These are phyloP conservation scores for Globisporangium uncinulatum DNA, from an alignment of 352 stramenopile genomes.

Conservation along the genomic window DNA sequence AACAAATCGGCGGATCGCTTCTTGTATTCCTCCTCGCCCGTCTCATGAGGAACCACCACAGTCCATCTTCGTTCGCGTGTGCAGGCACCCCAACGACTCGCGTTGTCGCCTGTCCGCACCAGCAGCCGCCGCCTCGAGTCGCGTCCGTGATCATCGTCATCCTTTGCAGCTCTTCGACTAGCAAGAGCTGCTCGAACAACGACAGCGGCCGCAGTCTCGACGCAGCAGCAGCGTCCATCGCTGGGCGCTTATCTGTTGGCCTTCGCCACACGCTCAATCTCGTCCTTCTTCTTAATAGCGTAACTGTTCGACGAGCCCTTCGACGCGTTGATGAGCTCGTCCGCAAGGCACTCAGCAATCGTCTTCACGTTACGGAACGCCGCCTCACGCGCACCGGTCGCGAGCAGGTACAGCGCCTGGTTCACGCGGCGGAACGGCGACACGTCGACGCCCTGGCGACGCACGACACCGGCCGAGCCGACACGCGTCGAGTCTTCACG, in stretches of 20 bases:
- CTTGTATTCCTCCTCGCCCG: conserved; percentile 28
- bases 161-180: too few species aligned
- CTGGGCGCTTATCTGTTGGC: conserved; percentile 97
- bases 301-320: conserved; percentile 99
- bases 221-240: conserved; percentile 4
- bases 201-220: conserved; percentile 1
- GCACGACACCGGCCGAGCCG: conserved; percentile 98
- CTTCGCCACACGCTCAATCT: conserved; percentile 99
- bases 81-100: too few species aligned
- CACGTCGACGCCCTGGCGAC: conserved; percentile 99
- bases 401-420: conserved; percentile 98
- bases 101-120: neutral
- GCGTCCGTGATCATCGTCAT: too few species aligned
- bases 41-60: conserved; percentile 18
- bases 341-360: conserved; percentile 98
- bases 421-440: conserved; percentile 99
- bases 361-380: conserved; percentile 99
- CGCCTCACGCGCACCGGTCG: conserved; percentile 96
- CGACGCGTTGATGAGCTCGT: conserved; percentile 99
- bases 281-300: conserved; percentile 99
- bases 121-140: too few species aligned
- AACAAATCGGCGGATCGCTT: conserved; percentile 83
- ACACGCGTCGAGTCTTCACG: conserved; percentile 99
- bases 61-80: neutral
- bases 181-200: neutral